These are phyloP conservation scores for Spiromastix sp. DNA, from an alignment of 2,329 filamentous ascomycete genomes.

Conservation along the genomic window DNA sequence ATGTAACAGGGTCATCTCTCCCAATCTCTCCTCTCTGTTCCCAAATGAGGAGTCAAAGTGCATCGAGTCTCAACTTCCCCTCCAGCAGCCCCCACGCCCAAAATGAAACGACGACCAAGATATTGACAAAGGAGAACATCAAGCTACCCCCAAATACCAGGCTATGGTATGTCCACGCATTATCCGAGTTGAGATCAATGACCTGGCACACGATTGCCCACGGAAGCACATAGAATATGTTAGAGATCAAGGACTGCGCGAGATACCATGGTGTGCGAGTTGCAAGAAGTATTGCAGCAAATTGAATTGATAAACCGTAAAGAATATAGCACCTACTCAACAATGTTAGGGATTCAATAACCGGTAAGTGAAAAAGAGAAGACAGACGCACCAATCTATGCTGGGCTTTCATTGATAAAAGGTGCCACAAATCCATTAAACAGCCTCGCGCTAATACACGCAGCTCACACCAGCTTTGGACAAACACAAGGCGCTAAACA, in stretches of 20 bases:
- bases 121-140: slow-evolving; percentile 54
- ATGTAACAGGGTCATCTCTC: no score
- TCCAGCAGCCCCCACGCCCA: slow-evolving; percentile 44
- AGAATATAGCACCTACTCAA: slow-evolving; percentile 56
- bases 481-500: no score
- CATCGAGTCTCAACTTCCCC: slow-evolving; percentile 37
- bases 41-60: no score
- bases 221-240: slow-evolving; percentile 57
- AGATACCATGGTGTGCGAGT: slow-evolving; percentile 58
- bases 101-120: slow-evolving; percentile 38
- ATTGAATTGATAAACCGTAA: slow-evolving; percentile 55
- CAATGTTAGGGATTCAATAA: no score
- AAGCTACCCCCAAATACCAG: slow-evolving; percentile 59
- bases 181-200: slow-evolving; percentile 35
- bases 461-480: no score
- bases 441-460: no score
- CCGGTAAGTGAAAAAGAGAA: no score
- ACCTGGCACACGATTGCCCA: slow-evolving; percentile 55
- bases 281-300: slow-evolving; percentile 54
- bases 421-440: no score
- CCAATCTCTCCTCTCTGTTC: no score
- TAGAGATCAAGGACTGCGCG: slow-evolving; percentile 55
- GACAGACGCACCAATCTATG: no score
- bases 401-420: no score
- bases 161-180: slow-evolving; percentile 58